Evolutionary conservation across 1,139 yeast species (phyloP).

Genomic region (Yamadazyma diddensiae): DNA sequence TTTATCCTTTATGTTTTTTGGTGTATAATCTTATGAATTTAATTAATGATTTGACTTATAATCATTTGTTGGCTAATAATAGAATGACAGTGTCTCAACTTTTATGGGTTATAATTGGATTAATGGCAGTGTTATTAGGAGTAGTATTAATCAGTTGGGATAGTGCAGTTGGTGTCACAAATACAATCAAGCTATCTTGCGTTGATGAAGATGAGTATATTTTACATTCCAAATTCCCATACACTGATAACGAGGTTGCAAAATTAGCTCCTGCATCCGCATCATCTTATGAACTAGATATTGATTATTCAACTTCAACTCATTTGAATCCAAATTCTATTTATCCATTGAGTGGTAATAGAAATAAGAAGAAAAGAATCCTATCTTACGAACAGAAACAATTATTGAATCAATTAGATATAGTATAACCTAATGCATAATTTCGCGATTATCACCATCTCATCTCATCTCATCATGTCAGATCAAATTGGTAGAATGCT

Average conservation of each 20-base stretch:
- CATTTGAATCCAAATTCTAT: slow-evolving; percentile 8
- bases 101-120: slow-evolving; percentile 36
- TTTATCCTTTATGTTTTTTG: slow-evolving; percentile 84
- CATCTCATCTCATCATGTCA: slow-evolving; percentile 1
- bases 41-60: slow-evolving; percentile 65
- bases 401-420: slow-evolving; percentile 5
- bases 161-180: slow-evolving; percentile 27
- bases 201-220: slow-evolving; percentile 18
- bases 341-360: slow-evolving; percentile 4
- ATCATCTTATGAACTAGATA: slow-evolving; percentile 11
- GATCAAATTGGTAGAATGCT: slow-evolving; percentile 11
- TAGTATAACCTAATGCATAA: background rate
- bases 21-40: slow-evolving; percentile 75
- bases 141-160: slow-evolving; percentile 46
- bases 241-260: slow-evolving; percentile 11
- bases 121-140: slow-evolving; percentile 38
- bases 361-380: slow-evolving; percentile 10
- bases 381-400: slow-evolving; percentile 22
- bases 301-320: slow-evolving; percentile 4
- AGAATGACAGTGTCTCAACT: slow-evolving; percentile 31
- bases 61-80: slow-evolving; percentile 28
- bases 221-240: slow-evolving; percentile 22
- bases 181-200: slow-evolving; percentile 2
- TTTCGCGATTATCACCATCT: slow-evolving; percentile 1
- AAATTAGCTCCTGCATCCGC: background rate